These are phyloP conservation scores for Omphalotus olearius DNA, from an alignment of 1,284 basidiomycete genomes.

Conservation along the genomic window DNA sequence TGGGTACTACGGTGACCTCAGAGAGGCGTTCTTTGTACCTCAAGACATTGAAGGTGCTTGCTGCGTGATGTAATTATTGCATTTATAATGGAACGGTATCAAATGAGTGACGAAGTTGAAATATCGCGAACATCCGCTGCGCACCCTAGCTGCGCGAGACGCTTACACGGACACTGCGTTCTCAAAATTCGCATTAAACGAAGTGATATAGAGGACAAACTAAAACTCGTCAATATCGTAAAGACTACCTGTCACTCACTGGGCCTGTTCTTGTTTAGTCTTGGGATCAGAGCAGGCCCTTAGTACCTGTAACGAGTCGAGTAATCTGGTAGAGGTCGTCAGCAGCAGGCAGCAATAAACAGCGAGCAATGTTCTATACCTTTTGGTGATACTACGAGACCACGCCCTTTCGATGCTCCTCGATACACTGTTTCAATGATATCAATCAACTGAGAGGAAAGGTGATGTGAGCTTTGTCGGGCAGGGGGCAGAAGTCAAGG, in stretches of 20 bases:
- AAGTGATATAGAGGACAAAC: too few species aligned
- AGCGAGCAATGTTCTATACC: constrained; percentile 39
- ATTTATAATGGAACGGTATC: too few species aligned
- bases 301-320: constrained; percentile 83
- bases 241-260: too few species aligned
- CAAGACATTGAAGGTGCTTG: constrained; percentile 16
- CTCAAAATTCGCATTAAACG: too few species aligned
- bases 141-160: too few species aligned
- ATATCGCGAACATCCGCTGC: too few species aligned
- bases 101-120: too few species aligned
- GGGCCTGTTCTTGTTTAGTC: too few species aligned
- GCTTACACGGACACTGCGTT: too few species aligned
- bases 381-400: constrained; percentile 97
- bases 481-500: constrained; percentile 3
- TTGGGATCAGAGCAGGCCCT: not conserved
- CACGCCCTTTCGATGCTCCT: constrained; percentile 95
- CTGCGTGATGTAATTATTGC: too few species aligned
- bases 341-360: not conserved
- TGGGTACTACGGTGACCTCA: constrained; percentile 20
- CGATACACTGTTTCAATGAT: constrained; percentile 98
- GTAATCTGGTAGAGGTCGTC: constrained; percentile 52
- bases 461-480: not conserved
- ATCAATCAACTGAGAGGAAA: constrained; percentile 76
- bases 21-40: constrained; percentile 16
- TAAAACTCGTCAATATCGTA: too few species aligned